Evolutionary conservation across 345 rosid genomes (phyloP), one percentile per base, ranked within the genome.

Genomic region (Dimocarpus longan): DNA sequence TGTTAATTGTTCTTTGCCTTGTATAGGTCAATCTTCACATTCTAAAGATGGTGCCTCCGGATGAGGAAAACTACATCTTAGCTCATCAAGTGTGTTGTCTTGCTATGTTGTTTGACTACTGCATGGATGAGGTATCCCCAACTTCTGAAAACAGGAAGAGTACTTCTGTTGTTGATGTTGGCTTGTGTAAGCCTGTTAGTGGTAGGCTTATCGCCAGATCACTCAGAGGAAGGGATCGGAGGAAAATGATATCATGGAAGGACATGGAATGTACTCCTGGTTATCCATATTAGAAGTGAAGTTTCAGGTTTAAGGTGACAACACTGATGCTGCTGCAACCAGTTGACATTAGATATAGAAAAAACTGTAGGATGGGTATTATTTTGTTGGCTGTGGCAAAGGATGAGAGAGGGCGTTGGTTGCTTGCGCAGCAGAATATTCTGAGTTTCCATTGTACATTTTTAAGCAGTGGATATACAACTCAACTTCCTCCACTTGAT

Each of bases 231-330:
- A 89, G 97, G 85, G 98, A 96, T 84, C 89, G 89, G 10, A 88
- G 98, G 82, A 96, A 88, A 86, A 94, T 96, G 89, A 91, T 94
- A 68, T 92, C 97, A 48, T 93, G 97, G 98, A 94, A 93, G 84
- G 94, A 86, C 79, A 81, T 78, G 84, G 93, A 86, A 63, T 90
- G 89, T 78, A 82, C 88, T 16, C 76, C 85, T 28, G 90, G 86
- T 21, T 79, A 83, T 76, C 89, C 86, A 19, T 79, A 67, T 65
- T 71, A 65, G 66, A 66, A 65, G 12, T 39, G 24, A 74, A 56
- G 78, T 68, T 60, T 46, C 7, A 42, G 64, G 66, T 16, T 10
- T 15, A 26, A 43, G 22, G 64, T 60, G 62, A 65, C 10, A 18
- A 26, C 48, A 11, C 21, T 4, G 8, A 40, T 8, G 62, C 68